phyloP scores from a whole-genome alignment of 148 eudicot species.

The Amaranthus palmeri region DNA sequence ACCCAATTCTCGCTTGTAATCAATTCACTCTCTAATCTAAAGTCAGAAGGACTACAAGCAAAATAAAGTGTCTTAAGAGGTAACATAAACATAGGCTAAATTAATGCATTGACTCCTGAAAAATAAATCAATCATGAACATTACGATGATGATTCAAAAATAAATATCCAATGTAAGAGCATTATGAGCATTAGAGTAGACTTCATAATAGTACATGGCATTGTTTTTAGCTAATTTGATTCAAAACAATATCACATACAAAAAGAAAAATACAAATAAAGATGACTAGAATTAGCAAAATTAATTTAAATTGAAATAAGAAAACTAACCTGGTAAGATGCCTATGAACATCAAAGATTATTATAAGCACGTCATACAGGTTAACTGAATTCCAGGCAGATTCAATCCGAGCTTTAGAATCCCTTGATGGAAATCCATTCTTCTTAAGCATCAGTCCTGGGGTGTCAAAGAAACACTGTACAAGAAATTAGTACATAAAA shows the following conservation, averaged over 20 bases:
- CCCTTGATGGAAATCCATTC: constrained; percentile 61
- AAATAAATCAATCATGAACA: background rate
- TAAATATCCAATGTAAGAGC: too few species aligned
- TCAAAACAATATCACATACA: background rate
- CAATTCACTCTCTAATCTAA: background rate
- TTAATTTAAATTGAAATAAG: background rate
- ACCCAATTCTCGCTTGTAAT: background rate
- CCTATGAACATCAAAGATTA: constrained; percentile 93
- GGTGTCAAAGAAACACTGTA: constrained; percentile 97
- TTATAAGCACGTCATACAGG: constrained; percentile 75
- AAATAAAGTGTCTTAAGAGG: background rate
- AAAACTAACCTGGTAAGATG: constrained; percentile 70
- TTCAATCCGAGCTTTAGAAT: constrained; percentile 63
- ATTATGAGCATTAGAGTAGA: background rate
- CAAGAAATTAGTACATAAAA: constrained; percentile 19
- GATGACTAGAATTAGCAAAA: background rate
- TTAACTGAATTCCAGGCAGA: constrained; percentile 79
- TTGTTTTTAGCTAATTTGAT: background rate
- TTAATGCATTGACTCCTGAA: background rate
- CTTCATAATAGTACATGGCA: background rate
- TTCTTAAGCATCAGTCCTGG: constrained; percentile 84
- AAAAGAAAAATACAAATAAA: background rate
- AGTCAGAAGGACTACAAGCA: background rate
- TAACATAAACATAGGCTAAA: background rate
- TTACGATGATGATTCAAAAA: too few species aligned